Base-by-base conservation (phyloP, 75 land plant genomes). In the Chamaecyparis obtusa region DNA sequence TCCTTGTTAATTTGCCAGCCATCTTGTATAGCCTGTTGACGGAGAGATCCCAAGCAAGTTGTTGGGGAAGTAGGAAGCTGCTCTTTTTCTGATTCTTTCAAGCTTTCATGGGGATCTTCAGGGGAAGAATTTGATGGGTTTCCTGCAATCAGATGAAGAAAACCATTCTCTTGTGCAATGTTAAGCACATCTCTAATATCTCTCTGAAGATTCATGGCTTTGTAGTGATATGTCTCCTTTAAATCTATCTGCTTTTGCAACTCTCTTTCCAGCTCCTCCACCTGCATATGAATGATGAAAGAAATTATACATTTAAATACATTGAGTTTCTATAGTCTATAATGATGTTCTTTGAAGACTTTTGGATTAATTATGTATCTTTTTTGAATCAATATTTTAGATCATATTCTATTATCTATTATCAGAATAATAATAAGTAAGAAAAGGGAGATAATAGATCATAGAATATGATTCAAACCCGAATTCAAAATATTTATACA, bases 1-100 rank as follows among this genome's bases (percentile, higher is more conserved):
- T 89, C 14, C 5, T 89, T 88, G 10, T 89, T 83, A 30, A 92
- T 92, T 74, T 84, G 85, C 94, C 94, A 93, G 44, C 93, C 94
- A 51, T 90, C 75, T 36, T 81, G 76, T 80, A 86, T 85, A 79
- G 94, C 94, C 89, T 87, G 84, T 32, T 88, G 46, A 32, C 72
- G 82, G 21, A 88, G 79, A 4, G 56, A 21, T 3, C 4, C 56
- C 9, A 93, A 43, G 2, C 81, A 57, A 8, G 82, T 15, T 80
- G 87, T 48, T 15, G 1, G 54, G 3, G 44, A 55, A 16, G 24
- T 16, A 5, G 87, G 19, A 35, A 32, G 3, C 33, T 32, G 36
- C 33, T 74, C 76, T 13, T 80, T 54, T 33, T 27, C 67, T 19
- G 1, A 36, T 10, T 32, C 86, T n/a, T 56, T 60, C 2, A 81